Percentiles rank a stretch among this genome's conserved stretches.
Evolutionary conservation across 306 rosid species (phyloP).

Genomic region (Gastrolobium villosum): DNA sequence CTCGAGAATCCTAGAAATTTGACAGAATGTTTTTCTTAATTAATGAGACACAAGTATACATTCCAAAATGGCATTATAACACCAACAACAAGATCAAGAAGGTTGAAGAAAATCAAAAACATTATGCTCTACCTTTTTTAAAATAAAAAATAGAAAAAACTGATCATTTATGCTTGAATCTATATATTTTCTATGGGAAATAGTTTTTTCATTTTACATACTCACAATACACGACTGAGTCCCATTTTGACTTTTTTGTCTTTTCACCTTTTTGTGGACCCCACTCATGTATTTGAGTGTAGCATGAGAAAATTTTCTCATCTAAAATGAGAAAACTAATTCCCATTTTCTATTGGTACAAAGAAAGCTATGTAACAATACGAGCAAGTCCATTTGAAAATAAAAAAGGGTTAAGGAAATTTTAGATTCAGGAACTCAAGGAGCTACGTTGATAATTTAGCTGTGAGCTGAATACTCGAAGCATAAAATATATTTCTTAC

Average conservation of each 20-base stretch:
- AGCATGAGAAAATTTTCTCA: no score
- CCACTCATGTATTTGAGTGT: no score
- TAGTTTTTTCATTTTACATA: no score
- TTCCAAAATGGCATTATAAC: not conserved
- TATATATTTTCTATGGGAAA: no score
- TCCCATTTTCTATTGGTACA: not conserved
- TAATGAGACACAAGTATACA: not conserved
- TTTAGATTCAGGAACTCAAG: conserved; percentile 29
- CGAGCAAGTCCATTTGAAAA: no score
- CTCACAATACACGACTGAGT: no score
- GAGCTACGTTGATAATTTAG: conserved; percentile 1
- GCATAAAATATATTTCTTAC: not conserved
- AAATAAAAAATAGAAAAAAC: not conserved
- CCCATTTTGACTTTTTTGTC: no score
- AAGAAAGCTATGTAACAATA: conserved; percentile 4
- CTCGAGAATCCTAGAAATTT: conserved; percentile 63
- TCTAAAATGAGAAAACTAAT: no score
- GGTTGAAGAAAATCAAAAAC: not conserved
- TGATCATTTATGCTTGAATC: not conserved
- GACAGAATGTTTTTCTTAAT: conserved; percentile 40
- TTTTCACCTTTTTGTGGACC: no score
- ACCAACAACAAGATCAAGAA: conserved; percentile 4
- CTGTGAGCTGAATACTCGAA: conserved; percentile 11
- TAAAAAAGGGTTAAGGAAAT: conserved; percentile 7
- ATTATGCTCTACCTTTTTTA: not conserved